phyloP scores from a whole-genome alignment of 208 protist genomes.

The Acanthamoeba triangularis region DNA sequence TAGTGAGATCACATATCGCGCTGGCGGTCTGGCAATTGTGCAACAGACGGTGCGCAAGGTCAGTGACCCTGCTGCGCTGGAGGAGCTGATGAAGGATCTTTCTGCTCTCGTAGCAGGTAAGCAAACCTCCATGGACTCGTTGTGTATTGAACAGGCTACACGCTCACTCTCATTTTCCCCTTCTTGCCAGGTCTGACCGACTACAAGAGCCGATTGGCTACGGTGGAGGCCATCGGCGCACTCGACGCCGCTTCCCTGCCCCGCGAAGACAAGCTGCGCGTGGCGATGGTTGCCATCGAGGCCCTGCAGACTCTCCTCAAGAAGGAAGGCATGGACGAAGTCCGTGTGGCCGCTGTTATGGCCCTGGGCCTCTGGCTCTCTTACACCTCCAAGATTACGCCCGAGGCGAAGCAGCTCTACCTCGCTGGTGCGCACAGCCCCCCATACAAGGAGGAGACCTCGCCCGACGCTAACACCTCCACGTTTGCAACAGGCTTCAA shows the following conservation, averaged over 20 bases:
- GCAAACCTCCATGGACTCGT: not conserved
- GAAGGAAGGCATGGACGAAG: constrained; percentile 75
- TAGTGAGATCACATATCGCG: constrained; percentile 30
- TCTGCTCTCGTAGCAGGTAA: not conserved
- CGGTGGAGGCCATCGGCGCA: constrained; percentile 28
- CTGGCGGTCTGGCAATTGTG: constrained; percentile 43
- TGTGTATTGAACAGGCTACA: not conserved
- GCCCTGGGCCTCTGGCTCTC: constrained; percentile 67
- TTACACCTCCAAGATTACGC: constrained; percentile 4
- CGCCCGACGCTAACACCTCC: not conserved
- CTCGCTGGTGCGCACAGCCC: constrained; percentile 8
- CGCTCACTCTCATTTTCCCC: not conserved
- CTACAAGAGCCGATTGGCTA: constrained; percentile 52
- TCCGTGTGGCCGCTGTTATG: constrained; percentile 14
- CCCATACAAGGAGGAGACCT: no score
- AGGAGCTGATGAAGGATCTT: constrained; percentile 71
- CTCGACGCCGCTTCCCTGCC: constrained; percentile 14
- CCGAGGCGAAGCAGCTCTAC: constrained; percentile 70
- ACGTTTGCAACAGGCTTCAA: constrained; percentile 67
- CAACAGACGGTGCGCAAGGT: constrained; percentile 28
- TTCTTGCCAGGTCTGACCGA: constrained; percentile 19
- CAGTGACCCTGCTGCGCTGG: constrained; percentile 13
- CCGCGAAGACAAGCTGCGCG: not conserved
- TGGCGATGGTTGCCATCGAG: constrained; percentile 31
- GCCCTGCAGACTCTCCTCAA: constrained; percentile 57